A percentile compares a stretch with the other conserved stretches of the same genome.
phyloP scores from a whole-genome alignment of 2,329 filamentous ascomycete species.

The Phoma herbarum region DNA sequence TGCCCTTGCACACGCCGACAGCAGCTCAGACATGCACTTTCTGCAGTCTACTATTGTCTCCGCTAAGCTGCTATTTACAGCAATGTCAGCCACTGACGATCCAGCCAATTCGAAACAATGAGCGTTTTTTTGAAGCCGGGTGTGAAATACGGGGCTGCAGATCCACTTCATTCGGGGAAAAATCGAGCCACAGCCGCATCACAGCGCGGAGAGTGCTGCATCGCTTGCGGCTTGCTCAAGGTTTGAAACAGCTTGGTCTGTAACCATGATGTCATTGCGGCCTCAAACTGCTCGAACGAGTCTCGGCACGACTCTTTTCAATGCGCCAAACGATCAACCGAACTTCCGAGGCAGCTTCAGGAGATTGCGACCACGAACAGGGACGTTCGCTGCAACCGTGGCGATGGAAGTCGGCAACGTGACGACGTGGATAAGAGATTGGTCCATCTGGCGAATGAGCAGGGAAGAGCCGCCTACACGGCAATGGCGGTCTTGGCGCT shows the following conservation, averaged over 20 bases:
- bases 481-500: constrained; percentile 4
- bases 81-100: constrained; percentile 20
- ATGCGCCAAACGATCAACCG: neutral
- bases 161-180: constrained; percentile 14
- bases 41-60: constrained; percentile 1
- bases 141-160: constrained; percentile 5
- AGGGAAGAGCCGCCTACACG: constrained; percentile 17
- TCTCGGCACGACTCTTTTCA: neutral
- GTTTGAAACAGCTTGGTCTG: constrained; percentile 13
- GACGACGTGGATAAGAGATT: constrained; percentile 6
- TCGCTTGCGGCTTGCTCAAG: constrained; percentile 18
- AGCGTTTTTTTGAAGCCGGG: constrained; percentile 9
- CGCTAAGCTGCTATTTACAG: constrained; percentile 14
- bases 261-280: constrained; percentile 19
- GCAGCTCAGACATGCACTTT: constrained; percentile 7
- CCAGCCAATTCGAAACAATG: constrained; percentile 25
- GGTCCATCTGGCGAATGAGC: constrained; percentile 3
- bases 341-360: constrained; percentile 5
- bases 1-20: neutral
- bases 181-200: constrained; percentile 11
- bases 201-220: constrained; percentile 7
- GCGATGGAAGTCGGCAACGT: constrained; percentile 14
- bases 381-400: constrained; percentile 10
- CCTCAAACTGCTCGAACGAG: neutral
- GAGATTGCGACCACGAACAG: constrained; percentile 1